Evolutionary conservation across 306 rosid genomes (phyloP), one percentile per base, ranked within the genome.

Genomic region (Fagus sylvatica): DNA sequence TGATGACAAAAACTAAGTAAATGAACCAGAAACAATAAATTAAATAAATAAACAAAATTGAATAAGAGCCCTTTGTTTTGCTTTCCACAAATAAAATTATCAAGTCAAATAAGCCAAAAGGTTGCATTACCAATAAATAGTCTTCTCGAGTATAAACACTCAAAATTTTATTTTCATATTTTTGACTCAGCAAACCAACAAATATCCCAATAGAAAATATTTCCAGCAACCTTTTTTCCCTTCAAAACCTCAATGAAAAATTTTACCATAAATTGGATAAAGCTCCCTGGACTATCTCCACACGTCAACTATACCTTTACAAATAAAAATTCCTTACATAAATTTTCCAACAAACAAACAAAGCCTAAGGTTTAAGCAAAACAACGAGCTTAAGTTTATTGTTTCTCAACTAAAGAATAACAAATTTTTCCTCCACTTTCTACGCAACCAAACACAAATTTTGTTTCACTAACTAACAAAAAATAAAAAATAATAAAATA

Each of bases 341-440:
- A 46, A 59, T 28, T 53, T 42, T 49, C 69, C 33, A 3, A 51
- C 55, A 56, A 16, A 8, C 48, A 54, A 72, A 11, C 41, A 17
- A 11, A 62, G 13, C 37, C 22, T 37, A 28, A 34, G 41, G 46
- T 53, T 53, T 15, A 71, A 37, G 43, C 36, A 60, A n/a, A 40
- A 13, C 3, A 41, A 46, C 8, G 15, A 15, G 32, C 6, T 39
- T 11, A 53, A 48, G 16, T 39, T 15, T 33, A 32, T 22, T 11
- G 42, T 56, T 65, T 19, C 72, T 37, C 2, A 36, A 34, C 34
- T 42, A 62, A 53, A 10, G 7, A 64, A 62, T 4, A 39, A 22
- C 34, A 53, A 81, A 51, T 41, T 59, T 54, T 71, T 13, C 62
- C 32, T 60, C n/a, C 62, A 57, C 60, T 76, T 76, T 76, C 76